These are phyloP conservation scores for Lophiotrema nucula DNA, from an alignment of 495 filamentous ascomycete species.

Conservation along the genomic window DNA sequence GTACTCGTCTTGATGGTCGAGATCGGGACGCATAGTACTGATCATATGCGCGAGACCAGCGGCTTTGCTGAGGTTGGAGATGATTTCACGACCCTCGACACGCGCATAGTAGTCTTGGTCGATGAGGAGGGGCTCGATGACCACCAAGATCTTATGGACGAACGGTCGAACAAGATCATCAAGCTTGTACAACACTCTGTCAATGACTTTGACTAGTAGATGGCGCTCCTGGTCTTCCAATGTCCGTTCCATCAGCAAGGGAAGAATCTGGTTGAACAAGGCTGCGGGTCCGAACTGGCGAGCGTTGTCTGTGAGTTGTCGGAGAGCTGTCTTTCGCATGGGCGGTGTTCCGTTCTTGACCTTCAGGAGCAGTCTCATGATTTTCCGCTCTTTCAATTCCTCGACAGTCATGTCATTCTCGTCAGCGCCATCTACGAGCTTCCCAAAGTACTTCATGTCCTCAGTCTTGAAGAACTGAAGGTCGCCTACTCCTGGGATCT, in stretches of 20 bases:
- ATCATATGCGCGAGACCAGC: conserved; percentile 99
- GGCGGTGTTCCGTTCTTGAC: conserved; percentile 99
- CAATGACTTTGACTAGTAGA: conserved; percentile 97
- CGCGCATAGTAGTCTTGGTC: conserved; percentile 99
- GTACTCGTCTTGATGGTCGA: conserved; percentile 97
- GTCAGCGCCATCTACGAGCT: conserved; percentile 91
- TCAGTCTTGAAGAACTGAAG: conserved; percentile 98
- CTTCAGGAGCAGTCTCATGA: conserved; percentile 94
- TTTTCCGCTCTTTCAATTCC: conserved; percentile 96
- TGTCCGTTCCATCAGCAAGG: conserved; percentile 96
- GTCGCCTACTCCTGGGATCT: conserved; percentile 96
- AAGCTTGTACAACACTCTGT: conserved; percentile 96
- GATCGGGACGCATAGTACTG: conserved; percentile 97
- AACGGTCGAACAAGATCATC: conserved; percentile 96
- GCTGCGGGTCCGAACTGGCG: conserved; percentile 93
- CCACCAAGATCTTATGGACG: conserved; percentile 97
- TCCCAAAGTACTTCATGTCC: conserved; percentile 99
- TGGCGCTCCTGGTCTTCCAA: conserved; percentile 98
- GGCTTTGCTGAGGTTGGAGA: conserved; percentile 94
- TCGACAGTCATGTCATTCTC: conserved; percentile 90
- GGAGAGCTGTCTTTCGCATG: conserved; percentile 98
- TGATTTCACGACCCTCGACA: conserved; percentile 97
- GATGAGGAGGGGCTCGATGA: conserved; percentile 97
- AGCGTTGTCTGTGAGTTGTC: conserved; percentile 96
- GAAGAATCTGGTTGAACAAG: conserved; percentile 97